phyloP scores from a whole-genome alignment of 2,329 filamentous ascomycete genomes.

The Zymoseptoria brevis region DNA sequence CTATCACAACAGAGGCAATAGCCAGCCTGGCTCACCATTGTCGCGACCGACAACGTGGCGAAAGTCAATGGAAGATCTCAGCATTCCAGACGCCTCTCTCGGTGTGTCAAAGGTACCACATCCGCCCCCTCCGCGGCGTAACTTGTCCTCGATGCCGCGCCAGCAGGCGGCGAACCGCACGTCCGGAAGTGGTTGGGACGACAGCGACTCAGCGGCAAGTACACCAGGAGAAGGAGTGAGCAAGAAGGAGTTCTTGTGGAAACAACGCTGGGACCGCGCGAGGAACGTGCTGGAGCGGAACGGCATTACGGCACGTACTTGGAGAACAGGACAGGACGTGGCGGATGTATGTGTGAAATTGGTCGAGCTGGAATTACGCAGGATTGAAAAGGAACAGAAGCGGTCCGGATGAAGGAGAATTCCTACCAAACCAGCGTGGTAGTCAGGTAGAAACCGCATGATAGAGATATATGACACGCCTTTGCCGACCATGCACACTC shows the following conservation, averaged over 20 bases:
- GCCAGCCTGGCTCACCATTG: constrained; percentile 12
- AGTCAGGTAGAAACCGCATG: too few relatives aligned
- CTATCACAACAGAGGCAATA: constrained; percentile 3
- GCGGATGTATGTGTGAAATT: constrained; percentile 57
- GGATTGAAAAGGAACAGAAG: constrained; percentile 21
- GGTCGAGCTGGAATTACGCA: constrained; percentile 49
- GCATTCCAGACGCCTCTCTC: constrained; percentile 9
- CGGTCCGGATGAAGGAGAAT: neutral
- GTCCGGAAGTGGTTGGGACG: constrained; percentile 22
- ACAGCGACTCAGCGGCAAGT: constrained; percentile 20
- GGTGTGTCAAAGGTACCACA: constrained; percentile 7
- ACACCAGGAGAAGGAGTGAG: constrained; percentile 38
- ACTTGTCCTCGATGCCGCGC: constrained; percentile 30
- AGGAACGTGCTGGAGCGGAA: constrained; percentile 54
- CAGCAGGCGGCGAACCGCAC: constrained; percentile 27
- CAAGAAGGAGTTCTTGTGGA: constrained; percentile 68
- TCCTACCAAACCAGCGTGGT: too few relatives aligned
- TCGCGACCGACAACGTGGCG: constrained; percentile 10
- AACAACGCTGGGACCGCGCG: constrained; percentile 57
- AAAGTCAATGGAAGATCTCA: constrained; percentile 17
- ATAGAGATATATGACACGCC: too few relatives aligned
- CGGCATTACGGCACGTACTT: constrained; percentile 63
- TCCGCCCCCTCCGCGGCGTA: constrained; percentile 24
- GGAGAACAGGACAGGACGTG: constrained; percentile 66
- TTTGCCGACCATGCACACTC: neutral